Conservation (phyloP, 306 rosid species). For the Prunus padus region DNA sequence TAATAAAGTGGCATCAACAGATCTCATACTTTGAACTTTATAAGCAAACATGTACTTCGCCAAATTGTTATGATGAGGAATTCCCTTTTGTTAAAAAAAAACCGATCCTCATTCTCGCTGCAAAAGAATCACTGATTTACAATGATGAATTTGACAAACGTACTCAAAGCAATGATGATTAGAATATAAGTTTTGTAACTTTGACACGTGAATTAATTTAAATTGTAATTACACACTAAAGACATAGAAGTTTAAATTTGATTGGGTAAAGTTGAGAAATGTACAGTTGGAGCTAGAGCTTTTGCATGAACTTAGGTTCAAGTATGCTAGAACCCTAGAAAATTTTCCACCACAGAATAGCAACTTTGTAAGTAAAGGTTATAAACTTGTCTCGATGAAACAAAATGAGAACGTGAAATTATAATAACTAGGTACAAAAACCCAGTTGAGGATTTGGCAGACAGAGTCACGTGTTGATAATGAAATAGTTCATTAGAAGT, state of each 20-base stretch:
- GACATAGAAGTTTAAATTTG: slow-evolving; percentile 41
- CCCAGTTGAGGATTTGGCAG: slow-evolving; percentile 15
- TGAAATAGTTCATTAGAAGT: slow-evolving; percentile 14
- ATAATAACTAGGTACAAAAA: slow-evolving; percentile 35
- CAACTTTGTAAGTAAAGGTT: neutral
- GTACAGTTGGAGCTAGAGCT: neutral
- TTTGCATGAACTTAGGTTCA: slow-evolving; percentile 27
- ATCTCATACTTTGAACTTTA: neutral
- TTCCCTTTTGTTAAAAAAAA: neutral
- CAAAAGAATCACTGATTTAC: neutral
- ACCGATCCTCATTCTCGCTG: neutral
- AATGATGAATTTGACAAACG: slow-evolving; percentile 15
- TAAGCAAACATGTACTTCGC: neutral
- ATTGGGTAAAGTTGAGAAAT: slow-evolving; percentile 17
- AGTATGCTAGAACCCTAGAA: slow-evolving; percentile 34
- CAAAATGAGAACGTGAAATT: slow-evolving; percentile 30
- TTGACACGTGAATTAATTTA: slow-evolving; percentile 27
- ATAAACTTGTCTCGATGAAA: slow-evolving; percentile 11
- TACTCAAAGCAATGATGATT: slow-evolving; percentile 28
- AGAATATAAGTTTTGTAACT: slow-evolving; percentile 17
- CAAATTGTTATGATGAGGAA: neutral
- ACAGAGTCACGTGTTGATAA: slow-evolving; percentile 26
- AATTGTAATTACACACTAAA: slow-evolving; percentile 12
- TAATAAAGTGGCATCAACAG: neutral
- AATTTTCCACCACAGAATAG: slow-evolving; percentile 25